These are phyloP conservation scores for Pterocarpus santalinus DNA, from an alignment of 306 rosid species.

Conservation along the genomic window DNA sequence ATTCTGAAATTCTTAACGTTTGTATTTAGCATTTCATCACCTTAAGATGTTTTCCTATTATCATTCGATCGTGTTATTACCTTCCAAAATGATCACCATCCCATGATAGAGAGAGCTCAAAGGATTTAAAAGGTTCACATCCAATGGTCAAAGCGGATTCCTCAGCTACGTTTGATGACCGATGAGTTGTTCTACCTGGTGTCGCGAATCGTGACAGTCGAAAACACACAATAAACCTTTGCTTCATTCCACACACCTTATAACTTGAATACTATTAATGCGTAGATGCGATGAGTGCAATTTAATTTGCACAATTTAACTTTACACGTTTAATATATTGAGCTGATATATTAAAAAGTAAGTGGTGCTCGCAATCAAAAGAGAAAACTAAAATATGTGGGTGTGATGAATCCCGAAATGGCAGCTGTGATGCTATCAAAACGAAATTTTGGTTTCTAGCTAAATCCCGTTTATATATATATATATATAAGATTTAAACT, in stretches of 20 bases:
- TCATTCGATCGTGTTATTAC: conserved; percentile 1
- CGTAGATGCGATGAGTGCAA: background rate
- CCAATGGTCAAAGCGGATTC: too few species aligned
- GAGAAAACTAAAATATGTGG: background rate
- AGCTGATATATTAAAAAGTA: background rate
- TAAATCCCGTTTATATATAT: too few species aligned
- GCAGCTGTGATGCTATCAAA: conserved; percentile 6
- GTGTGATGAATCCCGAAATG: background rate
- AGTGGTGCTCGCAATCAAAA: conserved; percentile 11
- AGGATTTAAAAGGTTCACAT: conserved; percentile 24
- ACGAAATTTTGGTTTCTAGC: too few species aligned
- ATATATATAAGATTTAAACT: too few species aligned
- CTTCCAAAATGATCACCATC: background rate
- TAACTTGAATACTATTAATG: background rate
- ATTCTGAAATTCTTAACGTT: background rate
- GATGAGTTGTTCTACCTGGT: background rate
- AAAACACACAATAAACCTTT: background rate
- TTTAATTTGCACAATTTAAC: background rate
- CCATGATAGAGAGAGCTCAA: conserved; percentile 8
- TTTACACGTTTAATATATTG: background rate
- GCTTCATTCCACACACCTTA: background rate
- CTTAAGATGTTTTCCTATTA: background rate
- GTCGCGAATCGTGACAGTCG: too few species aligned
- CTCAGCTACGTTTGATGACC: background rate
- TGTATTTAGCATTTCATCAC: background rate